These are phyloP conservation scores for Ophiostoma ulmi DNA, from an alignment of 2,329 filamentous ascomycete genomes.

Conservation along the genomic window DNA sequence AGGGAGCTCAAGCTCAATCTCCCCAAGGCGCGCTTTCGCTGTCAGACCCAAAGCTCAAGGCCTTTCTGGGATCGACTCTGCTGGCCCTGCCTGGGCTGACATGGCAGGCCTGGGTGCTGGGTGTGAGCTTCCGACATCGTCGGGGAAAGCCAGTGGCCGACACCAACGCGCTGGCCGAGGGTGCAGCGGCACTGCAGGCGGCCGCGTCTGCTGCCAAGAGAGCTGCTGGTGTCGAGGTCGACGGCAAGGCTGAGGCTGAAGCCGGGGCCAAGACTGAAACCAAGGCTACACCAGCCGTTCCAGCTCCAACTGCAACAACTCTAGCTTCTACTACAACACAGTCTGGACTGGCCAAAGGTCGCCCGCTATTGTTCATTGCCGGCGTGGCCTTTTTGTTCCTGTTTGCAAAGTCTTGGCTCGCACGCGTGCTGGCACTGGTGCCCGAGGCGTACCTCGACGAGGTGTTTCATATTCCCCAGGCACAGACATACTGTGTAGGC, in stretches of 20 bases:
- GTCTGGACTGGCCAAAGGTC: neutral
- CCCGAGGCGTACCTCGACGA: constrained; percentile 64
- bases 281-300: neutral
- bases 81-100: constrained; percentile 27
- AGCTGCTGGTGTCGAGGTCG: neutral
- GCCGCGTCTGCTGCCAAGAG: constrained; percentile 18
- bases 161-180: constrained; percentile 20
- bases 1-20: constrained; percentile 2
- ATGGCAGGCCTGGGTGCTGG: constrained; percentile 27
- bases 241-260: neutral
- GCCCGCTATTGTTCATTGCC: constrained; percentile 23
- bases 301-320: neutral
- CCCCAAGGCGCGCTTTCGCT: constrained; percentile 1
- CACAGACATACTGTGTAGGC: constrained; percentile 75
- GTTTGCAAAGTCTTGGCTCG: constrained; percentile 38
- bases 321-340: neutral
- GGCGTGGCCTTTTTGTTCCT: constrained; percentile 30
- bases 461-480: constrained; percentile 84
- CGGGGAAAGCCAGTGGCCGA: constrained; percentile 23
- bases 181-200: constrained; percentile 12
- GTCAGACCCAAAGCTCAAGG: constrained; percentile 21
- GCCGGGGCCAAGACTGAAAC: neutral
- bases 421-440: constrained; percentile 38
- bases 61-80: constrained; percentile 26
- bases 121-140: constrained; percentile 25